Percentiles rank a stretch among this genome's conserved stretches.
phyloP scores from a whole-genome alignment of 805 yeast species.

The Teunomyces barrocoloradensis region DNA sequence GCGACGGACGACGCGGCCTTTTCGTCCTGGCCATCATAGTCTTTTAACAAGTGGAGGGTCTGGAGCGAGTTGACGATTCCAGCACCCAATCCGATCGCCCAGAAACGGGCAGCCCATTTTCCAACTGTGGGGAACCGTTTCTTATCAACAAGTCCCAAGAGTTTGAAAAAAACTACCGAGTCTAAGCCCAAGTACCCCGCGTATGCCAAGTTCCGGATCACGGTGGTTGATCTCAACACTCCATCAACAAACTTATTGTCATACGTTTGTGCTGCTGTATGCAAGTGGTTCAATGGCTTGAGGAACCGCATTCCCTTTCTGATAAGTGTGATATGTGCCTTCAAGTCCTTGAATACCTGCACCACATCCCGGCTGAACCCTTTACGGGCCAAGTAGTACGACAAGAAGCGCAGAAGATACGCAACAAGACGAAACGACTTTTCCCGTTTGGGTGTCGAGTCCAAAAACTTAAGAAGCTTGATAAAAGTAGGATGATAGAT shows the following conservation, averaged over 20 bases:
- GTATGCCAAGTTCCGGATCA: constrained; percentile 58
- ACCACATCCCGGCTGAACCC: constrained; percentile 52
- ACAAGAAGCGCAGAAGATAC: constrained; percentile 72
- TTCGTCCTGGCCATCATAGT: constrained; percentile 9
- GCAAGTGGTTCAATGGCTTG: constrained; percentile 73
- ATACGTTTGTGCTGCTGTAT: constrained; percentile 62
- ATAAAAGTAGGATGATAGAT: constrained; percentile 71
- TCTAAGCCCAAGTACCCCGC: constrained; percentile 64
- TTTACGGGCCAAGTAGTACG: constrained; percentile 56
- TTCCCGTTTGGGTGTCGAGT: constrained; percentile 72
- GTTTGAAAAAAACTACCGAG: constrained; percentile 58
- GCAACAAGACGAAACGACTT: constrained; percentile 77
- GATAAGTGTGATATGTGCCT: constrained; percentile 60
- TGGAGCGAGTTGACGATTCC: constrained; percentile 57
- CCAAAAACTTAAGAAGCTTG: constrained; percentile 61
- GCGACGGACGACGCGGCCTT: constrained; percentile 32
- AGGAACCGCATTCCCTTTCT: constrained; percentile 84
- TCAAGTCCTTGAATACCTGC: constrained; percentile 52
- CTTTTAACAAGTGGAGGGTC: constrained; percentile 42
- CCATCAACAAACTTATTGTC: constrained; percentile 71
- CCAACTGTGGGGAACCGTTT: constrained; percentile 50
- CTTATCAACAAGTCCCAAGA: constrained; percentile 53
- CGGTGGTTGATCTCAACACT: constrained; percentile 49
- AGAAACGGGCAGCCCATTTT: constrained; percentile 63
- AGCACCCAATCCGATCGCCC: constrained; percentile 70